Conservation (phyloP, 2,329 filamentous ascomycete genomes). For the Sclerotinia glacialis region DNA sequence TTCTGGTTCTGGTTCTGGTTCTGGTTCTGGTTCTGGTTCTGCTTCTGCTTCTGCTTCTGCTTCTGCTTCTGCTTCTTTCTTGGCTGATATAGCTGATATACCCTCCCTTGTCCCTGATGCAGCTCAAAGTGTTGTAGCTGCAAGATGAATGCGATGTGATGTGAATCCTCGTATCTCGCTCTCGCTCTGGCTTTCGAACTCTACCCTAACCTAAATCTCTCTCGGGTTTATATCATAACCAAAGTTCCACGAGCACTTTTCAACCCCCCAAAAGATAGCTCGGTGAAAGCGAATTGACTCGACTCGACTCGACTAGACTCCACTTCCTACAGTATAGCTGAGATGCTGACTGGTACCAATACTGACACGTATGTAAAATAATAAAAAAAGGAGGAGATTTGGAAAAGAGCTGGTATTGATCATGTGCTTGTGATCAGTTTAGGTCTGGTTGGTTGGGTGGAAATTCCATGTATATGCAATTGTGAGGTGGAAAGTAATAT, state of each 20-base stretch:
- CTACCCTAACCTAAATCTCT: background rate
- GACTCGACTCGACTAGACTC: background rate
- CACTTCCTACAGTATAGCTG: conserved; percentile 2
- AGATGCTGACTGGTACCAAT: background rate
- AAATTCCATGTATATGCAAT: too few relatives aligned
- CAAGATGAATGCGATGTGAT: too few relatives aligned
- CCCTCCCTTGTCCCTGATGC: background rate
- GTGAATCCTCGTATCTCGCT: conserved; percentile 3
- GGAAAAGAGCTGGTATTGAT: background rate
- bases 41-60: too few relatives aligned
- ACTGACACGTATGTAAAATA: background rate
- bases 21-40: too few relatives aligned
- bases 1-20: too few relatives aligned
- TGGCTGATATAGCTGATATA: background rate
- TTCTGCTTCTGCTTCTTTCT: too few relatives aligned
- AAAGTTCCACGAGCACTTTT: background rate
- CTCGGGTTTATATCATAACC: background rate
- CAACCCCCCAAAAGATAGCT: background rate
- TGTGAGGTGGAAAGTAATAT: conserved; percentile 7
- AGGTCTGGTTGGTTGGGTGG: too few relatives aligned
- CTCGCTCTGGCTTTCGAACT: background rate
- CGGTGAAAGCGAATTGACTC: background rate
- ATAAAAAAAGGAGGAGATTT: background rate
- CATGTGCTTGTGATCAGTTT: background rate
- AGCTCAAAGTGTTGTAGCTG: too few relatives aligned